Base-by-base conservation (phyloP, 768 basidiomycete species). In the Epithele typhae region DNA sequence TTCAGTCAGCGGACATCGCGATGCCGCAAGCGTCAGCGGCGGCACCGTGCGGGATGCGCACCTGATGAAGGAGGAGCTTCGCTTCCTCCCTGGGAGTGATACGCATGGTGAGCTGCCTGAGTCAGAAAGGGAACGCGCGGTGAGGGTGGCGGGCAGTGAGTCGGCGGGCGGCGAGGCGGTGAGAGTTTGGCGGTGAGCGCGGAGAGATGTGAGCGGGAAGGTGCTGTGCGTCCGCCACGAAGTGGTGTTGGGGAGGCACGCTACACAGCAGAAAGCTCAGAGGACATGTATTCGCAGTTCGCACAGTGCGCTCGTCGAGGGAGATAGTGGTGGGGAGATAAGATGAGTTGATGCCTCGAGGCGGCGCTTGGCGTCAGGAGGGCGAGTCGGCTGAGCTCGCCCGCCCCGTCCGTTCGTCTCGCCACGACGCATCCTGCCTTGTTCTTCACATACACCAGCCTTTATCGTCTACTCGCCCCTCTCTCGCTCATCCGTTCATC, bases 51-150 rank as follows among this genome's bases (percentile, higher is more conserved):
- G 15, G 18, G 12, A 36, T 8, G n/a, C 74, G 30, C 17, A 65
- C 72, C 73, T 89, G 85, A 60, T 87, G 84, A 21, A 92, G 73
- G 23, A 87, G 67, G 38, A 91, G 71, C 58, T 87, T 89, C 46
- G 79, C 84, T 44, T 81, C 73, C 61, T 92, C 89, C 49, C 86
- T 74, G 14, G 88, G 89, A 45, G 81, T 69, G 49, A 90, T 69
- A 56, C 79, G 77, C 87, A 91, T 90, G 23, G 25, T 37, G n/a
- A n/a, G n/a, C 37, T 24, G 40, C 9, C 33, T 22, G 22, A 33
- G 30, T 5, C 18, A 8, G 15, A 36, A 17, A 36, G 35, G 8
- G 18, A 6, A 36, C 35, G 8, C 8, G 35, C 35, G 18, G 18
- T n/a, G 18, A 32, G 9, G 30, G 30, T 32, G 9, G 9, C 30